These are phyloP conservation scores for Pyracantha coccinea DNA, from an alignment of 331 rosid genomes.

Conservation along the genomic window DNA sequence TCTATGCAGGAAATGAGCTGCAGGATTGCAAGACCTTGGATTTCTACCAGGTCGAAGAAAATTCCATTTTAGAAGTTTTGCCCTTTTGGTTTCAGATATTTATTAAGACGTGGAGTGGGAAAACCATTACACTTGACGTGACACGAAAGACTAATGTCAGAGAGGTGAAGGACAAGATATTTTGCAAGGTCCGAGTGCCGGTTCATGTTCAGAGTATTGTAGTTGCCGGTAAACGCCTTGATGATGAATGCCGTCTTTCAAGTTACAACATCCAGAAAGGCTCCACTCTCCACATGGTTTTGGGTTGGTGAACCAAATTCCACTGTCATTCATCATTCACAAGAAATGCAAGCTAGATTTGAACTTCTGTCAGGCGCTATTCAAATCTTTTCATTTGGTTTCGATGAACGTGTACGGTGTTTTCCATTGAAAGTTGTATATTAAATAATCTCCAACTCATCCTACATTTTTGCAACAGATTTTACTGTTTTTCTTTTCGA, in stretches of 20 bases:
- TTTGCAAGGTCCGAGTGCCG: constrained; percentile 1
- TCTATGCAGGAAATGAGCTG: constrained; percentile 9
- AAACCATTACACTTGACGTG: constrained; percentile 17
- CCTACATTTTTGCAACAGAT: not conserved
- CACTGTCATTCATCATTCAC: not conserved
- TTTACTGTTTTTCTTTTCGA: not conserved
- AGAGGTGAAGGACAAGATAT: constrained; percentile 7
- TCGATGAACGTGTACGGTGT: not conserved
- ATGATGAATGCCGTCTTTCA: not conserved
- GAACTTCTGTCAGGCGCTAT: not conserved
- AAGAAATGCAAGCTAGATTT: not conserved
- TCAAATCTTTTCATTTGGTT: not conserved
- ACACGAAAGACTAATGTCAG: not conserved
- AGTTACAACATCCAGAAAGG: constrained; percentile 12
- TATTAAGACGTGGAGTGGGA: constrained; percentile 15
- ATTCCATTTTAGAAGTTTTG: constrained; percentile 2
- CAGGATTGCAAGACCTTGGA: constrained; percentile 20
- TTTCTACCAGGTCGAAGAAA: constrained; percentile 12
- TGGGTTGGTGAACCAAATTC: constrained; percentile 3
- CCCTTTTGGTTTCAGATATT: constrained; percentile 13
- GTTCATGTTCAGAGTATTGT: constrained; percentile 1
- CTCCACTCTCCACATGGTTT: constrained; percentile 25
- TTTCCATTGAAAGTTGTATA: not conserved
- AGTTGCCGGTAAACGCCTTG: constrained; percentile 9
- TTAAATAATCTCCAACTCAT: not conserved